Conservation (phyloP, 495 filamentous ascomycete genomes). For the Gamarada debralockiae region DNA sequence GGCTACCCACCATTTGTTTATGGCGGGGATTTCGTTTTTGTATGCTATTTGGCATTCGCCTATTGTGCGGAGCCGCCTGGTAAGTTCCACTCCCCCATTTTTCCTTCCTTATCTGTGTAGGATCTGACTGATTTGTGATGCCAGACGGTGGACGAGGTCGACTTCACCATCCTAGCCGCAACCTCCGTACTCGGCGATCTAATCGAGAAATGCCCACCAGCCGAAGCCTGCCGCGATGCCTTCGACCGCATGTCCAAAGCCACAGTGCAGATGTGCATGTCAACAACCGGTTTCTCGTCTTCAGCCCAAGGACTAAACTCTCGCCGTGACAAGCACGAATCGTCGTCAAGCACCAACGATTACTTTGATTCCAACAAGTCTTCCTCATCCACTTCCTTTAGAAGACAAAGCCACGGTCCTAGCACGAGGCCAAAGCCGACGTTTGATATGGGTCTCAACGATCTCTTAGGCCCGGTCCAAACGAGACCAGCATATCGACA, state of each 20-base stretch:
- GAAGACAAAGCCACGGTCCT: conserved; percentile 12
- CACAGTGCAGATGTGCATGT: conserved; percentile 86
- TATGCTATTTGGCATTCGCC: conserved; percentile 98
- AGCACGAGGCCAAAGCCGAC: conserved; percentile 36
- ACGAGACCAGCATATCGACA: not conserved
- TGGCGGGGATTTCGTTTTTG: conserved; percentile 94
- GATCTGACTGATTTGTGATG: not conserved
- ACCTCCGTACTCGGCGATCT: conserved; percentile 80
- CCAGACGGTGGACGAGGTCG: conserved; percentile 91
- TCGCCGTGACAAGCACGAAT: conserved; percentile 13
- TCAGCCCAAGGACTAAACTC: conserved; percentile 15
- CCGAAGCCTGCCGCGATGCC: conserved; percentile 84
- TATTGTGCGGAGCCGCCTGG: conserved; percentile 75
- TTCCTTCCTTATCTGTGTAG: not conserved
- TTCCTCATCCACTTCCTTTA: not conserved
- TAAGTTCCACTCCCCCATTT: conserved; percentile 37
- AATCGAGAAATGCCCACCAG: conserved; percentile 74
- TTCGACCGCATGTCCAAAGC: conserved; percentile 95
- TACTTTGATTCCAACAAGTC: not conserved
- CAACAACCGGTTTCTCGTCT: conserved; percentile 74
- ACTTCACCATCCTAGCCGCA: conserved; percentile 92
- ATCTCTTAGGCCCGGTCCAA: conserved; percentile 35
- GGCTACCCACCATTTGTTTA: conserved; percentile 96
- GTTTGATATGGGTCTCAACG: conserved; percentile 64
- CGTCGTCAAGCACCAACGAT: conserved; percentile 8